These are phyloP conservation scores for Dysphania ambrosioides DNA, from an alignment of 148 eudicot species.

Conservation along the genomic window DNA sequence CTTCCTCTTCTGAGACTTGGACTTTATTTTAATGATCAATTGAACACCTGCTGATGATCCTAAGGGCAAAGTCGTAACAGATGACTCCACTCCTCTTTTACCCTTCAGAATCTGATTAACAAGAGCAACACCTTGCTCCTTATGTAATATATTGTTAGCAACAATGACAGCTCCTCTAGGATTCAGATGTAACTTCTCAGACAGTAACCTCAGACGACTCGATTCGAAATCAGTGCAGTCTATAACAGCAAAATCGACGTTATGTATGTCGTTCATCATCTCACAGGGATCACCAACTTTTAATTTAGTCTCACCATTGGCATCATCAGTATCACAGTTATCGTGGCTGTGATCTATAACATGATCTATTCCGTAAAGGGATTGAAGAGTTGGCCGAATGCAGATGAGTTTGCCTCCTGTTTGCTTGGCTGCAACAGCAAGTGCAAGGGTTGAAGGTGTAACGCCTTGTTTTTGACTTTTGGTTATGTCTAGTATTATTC, in stretches of 20 bases:
- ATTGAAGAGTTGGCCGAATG: constrained; percentile 2
- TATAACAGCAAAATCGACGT: constrained; percentile 28
- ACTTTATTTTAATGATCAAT: constrained; percentile 24
- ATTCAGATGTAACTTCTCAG: constrained; percentile 15
- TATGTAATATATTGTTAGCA: constrained; percentile 17
- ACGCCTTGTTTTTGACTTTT: background rate
- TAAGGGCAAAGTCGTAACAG: constrained; percentile 26
- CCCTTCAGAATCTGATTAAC: constrained; percentile 25
- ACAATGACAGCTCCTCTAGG: constrained; percentile 24
- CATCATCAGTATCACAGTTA: background rate
- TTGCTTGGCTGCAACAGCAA: constrained; percentile 32
- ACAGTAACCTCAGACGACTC: background rate
- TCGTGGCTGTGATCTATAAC: background rate
- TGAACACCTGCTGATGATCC: constrained; percentile 21
- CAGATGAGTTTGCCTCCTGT: constrained; percentile 29
- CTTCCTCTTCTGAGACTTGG: constrained; percentile 11
- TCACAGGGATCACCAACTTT: constrained; percentile 30
- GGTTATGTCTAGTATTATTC: constrained; percentile 22
- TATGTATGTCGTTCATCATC: background rate
- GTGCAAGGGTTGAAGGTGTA: constrained; percentile 27
- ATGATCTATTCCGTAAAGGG: background rate
- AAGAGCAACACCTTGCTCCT: constrained; percentile 20
- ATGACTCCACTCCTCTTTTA: constrained; percentile 26
- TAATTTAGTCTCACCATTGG: constrained; percentile 10
- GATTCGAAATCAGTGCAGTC: constrained; percentile 18